phyloP scores from a whole-genome alignment of 768 basidiomycete species.

The Lentinula guzmanii region DNA sequence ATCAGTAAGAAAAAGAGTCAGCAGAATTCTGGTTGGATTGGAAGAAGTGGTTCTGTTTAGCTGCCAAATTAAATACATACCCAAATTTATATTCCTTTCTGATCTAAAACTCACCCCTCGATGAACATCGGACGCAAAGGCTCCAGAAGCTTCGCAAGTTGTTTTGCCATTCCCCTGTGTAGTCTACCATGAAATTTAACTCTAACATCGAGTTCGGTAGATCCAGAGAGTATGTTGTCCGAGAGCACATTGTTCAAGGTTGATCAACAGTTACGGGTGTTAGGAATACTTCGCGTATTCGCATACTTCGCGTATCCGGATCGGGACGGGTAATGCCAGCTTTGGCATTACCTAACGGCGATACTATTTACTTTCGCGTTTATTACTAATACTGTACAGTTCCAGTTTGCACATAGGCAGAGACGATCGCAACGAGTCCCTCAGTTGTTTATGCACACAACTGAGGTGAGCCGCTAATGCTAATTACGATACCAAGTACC shows the following conservation, averaged over 20 bases:
- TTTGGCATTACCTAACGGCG: too few species aligned
- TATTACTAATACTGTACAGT: too few species aligned
- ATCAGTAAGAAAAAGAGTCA: not conserved
- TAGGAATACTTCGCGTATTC: too few species aligned
- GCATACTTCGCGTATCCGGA: too few species aligned
- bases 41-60: conserved; percentile 46
- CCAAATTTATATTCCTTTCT: not conserved
- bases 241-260: not conserved
- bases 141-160: conserved; percentile 56
- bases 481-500: too few species aligned
- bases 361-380: too few species aligned
- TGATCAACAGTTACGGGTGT: not conserved
- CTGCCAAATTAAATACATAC: not conserved
- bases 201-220: conserved; percentile 56
- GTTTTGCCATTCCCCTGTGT: conserved; percentile 66
- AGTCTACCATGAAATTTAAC: conserved; percentile 68
- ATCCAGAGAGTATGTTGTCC: not conserved
- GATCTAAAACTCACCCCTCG: conserved; percentile 33
- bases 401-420: too few species aligned
- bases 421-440: too few species aligned
- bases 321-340: too few species aligned
- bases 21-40: conserved; percentile 39
- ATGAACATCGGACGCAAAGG: conserved; percentile 59
- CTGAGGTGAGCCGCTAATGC: too few species aligned
- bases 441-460: too few species aligned